These are phyloP conservation scores for Calamus simplicifolius DNA, from an alignment of 176 grass and related monocot genomes.

Conservation along the genomic window DNA sequence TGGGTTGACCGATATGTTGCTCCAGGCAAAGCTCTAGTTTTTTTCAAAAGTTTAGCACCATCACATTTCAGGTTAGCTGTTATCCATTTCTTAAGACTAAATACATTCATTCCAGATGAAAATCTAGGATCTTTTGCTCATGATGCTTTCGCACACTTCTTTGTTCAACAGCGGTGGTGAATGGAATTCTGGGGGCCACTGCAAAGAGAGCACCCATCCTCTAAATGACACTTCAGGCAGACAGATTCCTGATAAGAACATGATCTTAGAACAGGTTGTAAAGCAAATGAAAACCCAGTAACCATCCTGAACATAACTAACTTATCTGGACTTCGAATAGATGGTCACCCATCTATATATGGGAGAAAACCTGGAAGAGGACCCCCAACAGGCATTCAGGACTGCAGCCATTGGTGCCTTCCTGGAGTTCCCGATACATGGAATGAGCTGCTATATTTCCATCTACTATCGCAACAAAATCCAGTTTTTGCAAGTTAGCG, in stretches of 20 bases:
- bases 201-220: constrained; percentile 48
- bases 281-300: constrained; percentile 65
- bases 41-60: constrained; percentile 81
- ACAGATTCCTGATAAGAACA: constrained; percentile 34
- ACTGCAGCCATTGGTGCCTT: constrained; percentile 84
- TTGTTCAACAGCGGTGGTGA: constrained; percentile 42
- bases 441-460: constrained; percentile 64
- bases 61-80: constrained; percentile 77
- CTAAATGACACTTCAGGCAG: constrained; percentile 35
- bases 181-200: constrained; percentile 93
- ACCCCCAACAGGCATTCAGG: constrained; percentile 36
- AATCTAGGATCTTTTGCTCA: too few relatives aligned
- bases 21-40: constrained; percentile 50
- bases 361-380: constrained; percentile 32
- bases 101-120: too few relatives aligned
- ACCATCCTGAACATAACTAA: constrained; percentile 72
- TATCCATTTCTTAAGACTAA: not conserved
- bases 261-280: constrained; percentile 48
- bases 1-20: constrained; percentile 60
- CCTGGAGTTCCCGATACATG: constrained; percentile 75
- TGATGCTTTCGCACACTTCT: too few relatives aligned
- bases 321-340: constrained; percentile 68
- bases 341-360: constrained; percentile 81
- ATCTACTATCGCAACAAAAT: constrained; percentile 33
- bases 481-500: constrained; percentile 18